Base-by-base conservation (phyloP, 768 basidiomycete genomes). In the Lactarius akahatsu region DNA sequence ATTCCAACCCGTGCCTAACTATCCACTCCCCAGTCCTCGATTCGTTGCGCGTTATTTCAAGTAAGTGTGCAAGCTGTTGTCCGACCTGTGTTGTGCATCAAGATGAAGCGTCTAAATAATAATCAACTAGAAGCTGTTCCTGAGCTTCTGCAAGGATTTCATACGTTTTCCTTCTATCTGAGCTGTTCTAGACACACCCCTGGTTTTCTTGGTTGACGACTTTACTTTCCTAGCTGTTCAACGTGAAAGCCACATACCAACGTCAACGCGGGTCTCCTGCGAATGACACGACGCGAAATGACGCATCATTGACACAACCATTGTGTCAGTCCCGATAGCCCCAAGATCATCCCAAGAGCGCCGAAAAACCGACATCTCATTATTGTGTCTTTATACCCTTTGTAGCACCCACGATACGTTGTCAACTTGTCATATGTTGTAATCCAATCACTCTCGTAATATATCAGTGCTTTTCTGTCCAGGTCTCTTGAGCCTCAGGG, bases 61-160 rank as follows among this genome's bases (percentile, higher is more conserved):
- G 61, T 66, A 38, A 62, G 65, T 57, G 38, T 1, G 9, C 45
- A 18, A 57, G 40, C 32, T 18, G 16, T 9, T 11, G n/a, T 41
- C 40, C 8, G 16, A 18, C 18, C 32, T 38, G 28, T 36, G 0
- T 18, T 41, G 4, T 55, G 28, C 20, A 57, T 71, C 47, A 70
- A 69, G 85, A 86, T 83, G 83, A 86, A 65, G 71, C 68, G 67
- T 75, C 73, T 71, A 77, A 79, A 80, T 77, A 78, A 83, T 74
- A 79, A 88, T 89, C 88, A 88, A 90, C 89, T 91, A 91, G 89
- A 91, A 89, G 89, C 89, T 91, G 89, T 91, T 91, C 76, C 85
- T 88, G 85, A 91, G 86, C 85, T 81, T 80, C 73, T 82, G 85
- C 86, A 63, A 81, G 83, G 89, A 88, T 85, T 84, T 76, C 66